Evolutionary conservation across 306 rosid genomes (phyloP).

Genomic region (Quercus variabilis): DNA sequence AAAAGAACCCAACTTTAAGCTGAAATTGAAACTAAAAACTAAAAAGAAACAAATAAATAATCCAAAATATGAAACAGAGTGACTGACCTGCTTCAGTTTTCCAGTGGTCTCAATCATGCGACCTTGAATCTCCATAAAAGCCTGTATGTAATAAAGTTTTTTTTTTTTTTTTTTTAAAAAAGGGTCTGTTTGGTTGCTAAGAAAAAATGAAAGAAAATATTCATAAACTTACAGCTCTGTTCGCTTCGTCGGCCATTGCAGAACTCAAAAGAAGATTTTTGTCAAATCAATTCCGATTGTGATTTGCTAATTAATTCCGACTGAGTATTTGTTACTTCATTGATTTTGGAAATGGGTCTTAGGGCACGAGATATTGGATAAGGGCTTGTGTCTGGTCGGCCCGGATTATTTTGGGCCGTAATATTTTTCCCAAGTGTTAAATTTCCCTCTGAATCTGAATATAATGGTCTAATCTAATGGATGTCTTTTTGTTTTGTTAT

Average conservation of each 20-base stretch:
- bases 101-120: slow-evolving; percentile 84
- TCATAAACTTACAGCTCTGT: slow-evolving; percentile 47
- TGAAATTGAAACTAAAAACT: background rate
- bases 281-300: background rate
- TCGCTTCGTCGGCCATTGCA: slow-evolving; percentile 82
- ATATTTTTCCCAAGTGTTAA: too few species aligned
- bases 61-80: background rate
- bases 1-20: background rate
- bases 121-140: slow-evolving; percentile 85
- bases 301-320: too few species aligned
- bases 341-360: too few species aligned
- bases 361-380: too few species aligned
- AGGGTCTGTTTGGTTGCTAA: background rate
- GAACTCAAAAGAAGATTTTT: background rate
- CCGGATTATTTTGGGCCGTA: too few species aligned
- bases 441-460: too few species aligned
- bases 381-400: too few species aligned
- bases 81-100: slow-evolving; percentile 75
- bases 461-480: too few species aligned
- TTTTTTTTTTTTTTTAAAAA: too few species aligned
- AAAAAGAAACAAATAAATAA: background rate
- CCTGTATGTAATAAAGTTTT: slow-evolving; percentile 24
- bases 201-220: background rate
- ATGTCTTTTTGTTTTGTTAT: too few species aligned
- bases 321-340: too few species aligned